Percentiles rank a stretch among this genome's conserved stretches.
Evolutionary conservation across 768 basidiomycete species (phyloP).

Genomic region (Leccinum broughii): DNA sequence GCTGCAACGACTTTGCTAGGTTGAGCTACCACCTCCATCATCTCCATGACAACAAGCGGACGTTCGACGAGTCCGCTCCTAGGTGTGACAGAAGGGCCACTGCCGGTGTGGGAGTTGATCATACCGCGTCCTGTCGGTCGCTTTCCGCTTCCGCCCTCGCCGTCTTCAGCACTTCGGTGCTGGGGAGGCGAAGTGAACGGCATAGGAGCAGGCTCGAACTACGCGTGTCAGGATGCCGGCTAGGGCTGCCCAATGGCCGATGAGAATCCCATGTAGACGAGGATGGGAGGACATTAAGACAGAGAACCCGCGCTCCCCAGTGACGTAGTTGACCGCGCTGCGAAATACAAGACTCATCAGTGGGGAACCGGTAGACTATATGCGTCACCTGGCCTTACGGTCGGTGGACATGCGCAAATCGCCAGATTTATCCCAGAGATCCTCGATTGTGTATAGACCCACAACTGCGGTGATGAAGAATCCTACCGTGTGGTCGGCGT

Average conservation of each 20-base stretch:
- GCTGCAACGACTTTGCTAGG: conserved; percentile 38
- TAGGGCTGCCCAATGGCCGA: too few relatives aligned
- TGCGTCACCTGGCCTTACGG: conserved; percentile 43
- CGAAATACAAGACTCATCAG: conserved; percentile 4
- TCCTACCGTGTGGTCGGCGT: conserved; percentile 55
- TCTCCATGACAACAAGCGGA: too few relatives aligned
- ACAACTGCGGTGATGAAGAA: conserved; percentile 94
- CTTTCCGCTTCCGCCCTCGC: too few relatives aligned
- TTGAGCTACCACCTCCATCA: too few relatives aligned
- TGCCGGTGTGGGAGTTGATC: too few relatives aligned
- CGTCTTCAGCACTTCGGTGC: too few relatives aligned
- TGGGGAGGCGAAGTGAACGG: too few relatives aligned
- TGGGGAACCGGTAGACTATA: conserved; percentile 5
- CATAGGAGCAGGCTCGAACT: too few relatives aligned
- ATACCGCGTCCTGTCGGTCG: too few relatives aligned
- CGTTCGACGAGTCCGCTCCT: too few relatives aligned
- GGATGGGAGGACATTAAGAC: conserved; percentile 88
- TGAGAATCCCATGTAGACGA: conserved; percentile 87
- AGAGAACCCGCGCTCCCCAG: conserved; percentile 83
- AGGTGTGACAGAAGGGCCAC: too few relatives aligned
- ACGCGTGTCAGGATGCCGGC: too few relatives aligned
- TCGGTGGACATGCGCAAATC: conserved; percentile 87
- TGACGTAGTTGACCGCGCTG: conserved; percentile 88
- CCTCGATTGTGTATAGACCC: conserved; percentile 95
- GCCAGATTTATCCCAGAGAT: conserved; percentile 98